These are phyloP conservation scores for Kuraishia floccosa DNA, from an alignment of 805 yeast species.

Conservation along the genomic window DNA sequence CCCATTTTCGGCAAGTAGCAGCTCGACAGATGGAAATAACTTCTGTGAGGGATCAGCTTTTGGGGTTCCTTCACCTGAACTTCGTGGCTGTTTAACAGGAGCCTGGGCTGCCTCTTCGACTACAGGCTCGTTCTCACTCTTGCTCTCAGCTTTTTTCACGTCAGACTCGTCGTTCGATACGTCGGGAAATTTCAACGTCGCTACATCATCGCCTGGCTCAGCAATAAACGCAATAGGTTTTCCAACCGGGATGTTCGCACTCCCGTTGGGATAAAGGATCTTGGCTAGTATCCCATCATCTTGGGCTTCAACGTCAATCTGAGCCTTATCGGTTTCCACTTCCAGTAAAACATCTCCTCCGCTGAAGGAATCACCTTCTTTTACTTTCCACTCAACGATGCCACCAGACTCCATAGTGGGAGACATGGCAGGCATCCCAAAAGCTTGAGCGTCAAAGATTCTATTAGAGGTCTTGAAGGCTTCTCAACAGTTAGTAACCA, in stretches of 20 bases:
- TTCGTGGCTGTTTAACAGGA: slow-evolving; percentile 8
- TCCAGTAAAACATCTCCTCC: slow-evolving; percentile 80
- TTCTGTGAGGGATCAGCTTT: slow-evolving; percentile 58
- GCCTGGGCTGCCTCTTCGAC: slow-evolving; percentile 10
- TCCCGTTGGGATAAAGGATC: slow-evolving; percentile 62
- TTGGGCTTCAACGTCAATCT: slow-evolving; percentile 75
- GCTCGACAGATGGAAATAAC: slow-evolving; percentile 69
- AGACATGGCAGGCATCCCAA: slow-evolving; percentile 97
- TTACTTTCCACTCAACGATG: slow-evolving; percentile 77
- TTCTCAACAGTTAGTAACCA: too few species aligned
- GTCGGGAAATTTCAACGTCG: slow-evolving; percentile 48
- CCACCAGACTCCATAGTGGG: slow-evolving; percentile 98
- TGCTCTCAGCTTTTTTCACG: slow-evolving; percentile 10
- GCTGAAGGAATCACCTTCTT: slow-evolving; percentile 59
- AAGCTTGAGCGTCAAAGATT: slow-evolving; percentile 29
- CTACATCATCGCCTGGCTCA: slow-evolving; percentile 77
- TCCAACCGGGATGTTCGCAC: slow-evolving; percentile 75
- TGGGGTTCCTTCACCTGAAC: slow-evolving; percentile 7
- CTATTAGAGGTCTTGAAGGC: slow-evolving; percentile 19
- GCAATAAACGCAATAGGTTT: slow-evolving; percentile 81
- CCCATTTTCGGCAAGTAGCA: slow-evolving; percentile 46
- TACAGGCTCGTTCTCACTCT: slow-evolving; percentile 10
- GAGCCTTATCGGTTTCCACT: slow-evolving; percentile 82
- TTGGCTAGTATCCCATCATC: slow-evolving; percentile 89
- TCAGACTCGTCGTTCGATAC: slow-evolving; percentile 17